Conservation (phyloP, 2,329 filamentous ascomycete species). For the Aurifilum marmelostoma region DNA sequence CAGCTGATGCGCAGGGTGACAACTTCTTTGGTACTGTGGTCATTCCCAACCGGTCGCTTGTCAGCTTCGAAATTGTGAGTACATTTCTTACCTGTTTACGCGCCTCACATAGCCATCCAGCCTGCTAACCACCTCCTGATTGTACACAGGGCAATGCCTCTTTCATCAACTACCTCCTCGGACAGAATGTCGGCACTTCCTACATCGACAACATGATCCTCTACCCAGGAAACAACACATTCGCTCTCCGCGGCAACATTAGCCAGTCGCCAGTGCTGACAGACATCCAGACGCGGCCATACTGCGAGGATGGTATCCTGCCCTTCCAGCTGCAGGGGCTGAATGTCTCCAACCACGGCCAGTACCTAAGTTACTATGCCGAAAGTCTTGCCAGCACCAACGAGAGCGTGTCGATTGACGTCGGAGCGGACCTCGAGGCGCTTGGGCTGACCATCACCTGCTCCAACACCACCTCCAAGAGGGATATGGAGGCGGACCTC, state of each 20-base stretch:
- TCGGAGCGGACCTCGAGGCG: conserved; percentile 46
- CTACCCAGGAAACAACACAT: conserved; percentile 60
- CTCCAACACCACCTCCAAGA: conserved; percentile 15
- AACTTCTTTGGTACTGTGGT: conserved; percentile 64
- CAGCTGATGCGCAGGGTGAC: conserved; percentile 46
- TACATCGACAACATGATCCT: conserved; percentile 63
- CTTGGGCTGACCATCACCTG: conserved; percentile 24
- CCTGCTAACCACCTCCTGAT: not conserved
- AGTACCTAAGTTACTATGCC: conserved; percentile 59
- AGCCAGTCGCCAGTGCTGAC: conserved; percentile 53
- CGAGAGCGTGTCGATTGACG: conserved; percentile 56
- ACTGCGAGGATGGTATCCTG: conserved; percentile 58
- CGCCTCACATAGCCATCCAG: too few species aligned
- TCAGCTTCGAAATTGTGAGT: conserved; percentile 67
- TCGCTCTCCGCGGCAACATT: conserved; percentile 58
- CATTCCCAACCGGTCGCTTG: conserved; percentile 66
- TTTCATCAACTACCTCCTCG: conserved; percentile 61
- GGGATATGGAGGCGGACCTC: not conserved
- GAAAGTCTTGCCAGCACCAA: conserved; percentile 56
- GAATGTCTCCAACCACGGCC: conserved; percentile 53
- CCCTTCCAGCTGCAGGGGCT: conserved; percentile 59
- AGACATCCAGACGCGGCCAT: conserved; percentile 45
- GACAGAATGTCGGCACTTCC: conserved; percentile 55
- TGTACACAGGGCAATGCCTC: conserved; percentile 61
- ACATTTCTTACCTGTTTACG: not conserved